Evolutionary conservation across 345 rosid species (phyloP), one percentile per base, ranked within the genome.

Genomic region (Limnanthes douglasii): DNA sequence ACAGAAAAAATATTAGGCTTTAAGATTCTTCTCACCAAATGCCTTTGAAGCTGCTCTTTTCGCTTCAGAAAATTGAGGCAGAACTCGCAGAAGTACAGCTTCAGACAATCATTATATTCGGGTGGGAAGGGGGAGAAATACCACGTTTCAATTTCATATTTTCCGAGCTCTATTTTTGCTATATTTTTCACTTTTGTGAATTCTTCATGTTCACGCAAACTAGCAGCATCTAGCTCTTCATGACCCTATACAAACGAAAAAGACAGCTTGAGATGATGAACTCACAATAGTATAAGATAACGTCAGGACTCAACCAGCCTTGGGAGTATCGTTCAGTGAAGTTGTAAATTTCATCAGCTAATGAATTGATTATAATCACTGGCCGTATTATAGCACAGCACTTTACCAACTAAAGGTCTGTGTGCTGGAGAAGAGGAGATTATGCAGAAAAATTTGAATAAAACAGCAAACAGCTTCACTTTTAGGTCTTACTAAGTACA

Each of bases 111-210:
- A 64, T 73, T 92, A 63, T 84, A 92, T 48, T 92, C 99, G 16
- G 99, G 94, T 2, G 94, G 99, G 52, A 92, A 92, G 7, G 99
- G 99, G 15, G 99, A 92, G 69, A 92, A 92, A 65, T 92, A 92
- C 99, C 99, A 92, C 2, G 99, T 92, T 69, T 92, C 99, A 27
- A 92, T 92, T 64, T 92, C 99, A 45, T 92, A 92, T 53, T 92
- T 78, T 54, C 99, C 99, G 51, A 92, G 96, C 60, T 85, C 99
- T 37, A 92, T 78, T 23, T 96, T 85, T 8, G 94, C 96, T 34
- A 92, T 85, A 61, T 92, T 92, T 56, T 92, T 92, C 32, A 92
- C 99, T 66, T 92, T 92, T 5, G 99, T 92, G 50, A 92, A 92
- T 46, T 92, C 99, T 61, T 92, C 99, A 33, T 92, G 99, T 41